Percentiles rank a stretch among this genome's conserved stretches.
These are phyloP conservation scores for Physcomitrellopsis africana DNA, from an alignment of 225 moss, liverwort and hornwort genomes.

Conservation along the genomic window DNA sequence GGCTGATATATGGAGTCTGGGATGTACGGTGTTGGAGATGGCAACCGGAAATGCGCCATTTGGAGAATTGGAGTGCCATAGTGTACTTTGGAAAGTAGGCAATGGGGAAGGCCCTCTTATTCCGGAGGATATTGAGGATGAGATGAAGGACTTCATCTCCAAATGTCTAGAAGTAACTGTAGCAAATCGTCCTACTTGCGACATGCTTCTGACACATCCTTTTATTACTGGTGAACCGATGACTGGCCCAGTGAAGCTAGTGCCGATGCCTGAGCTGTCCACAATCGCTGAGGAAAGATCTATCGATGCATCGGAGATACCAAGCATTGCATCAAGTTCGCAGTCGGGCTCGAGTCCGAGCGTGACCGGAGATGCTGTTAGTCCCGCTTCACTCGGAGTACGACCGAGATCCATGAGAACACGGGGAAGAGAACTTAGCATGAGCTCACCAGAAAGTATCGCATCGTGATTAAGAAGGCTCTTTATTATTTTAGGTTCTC, in stretches of 20 bases:
- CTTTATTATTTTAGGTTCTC: conserved; percentile 28
- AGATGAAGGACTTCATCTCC: conserved; percentile 54
- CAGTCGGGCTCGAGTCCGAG: conserved; percentile 21
- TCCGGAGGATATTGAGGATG: conserved; percentile 51
- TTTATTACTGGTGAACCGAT: conserved; percentile 54
- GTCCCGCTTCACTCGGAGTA: conserved; percentile 26
- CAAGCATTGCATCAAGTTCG: conserved; percentile 28
- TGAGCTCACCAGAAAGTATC: conserved; percentile 52
- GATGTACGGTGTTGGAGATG: not conserved
- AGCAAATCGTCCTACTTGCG: conserved; percentile 57
- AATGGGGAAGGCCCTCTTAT: conserved; percentile 65
- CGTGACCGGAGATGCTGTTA: conserved; percentile 26
- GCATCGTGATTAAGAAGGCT: conserved; percentile 36
- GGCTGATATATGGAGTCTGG: not conserved
- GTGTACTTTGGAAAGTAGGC: conserved; percentile 51
- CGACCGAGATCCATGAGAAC: conserved; percentile 54
- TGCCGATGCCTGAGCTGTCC: conserved; percentile 45
- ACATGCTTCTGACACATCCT: conserved; percentile 52
- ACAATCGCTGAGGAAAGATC: conserved; percentile 64
- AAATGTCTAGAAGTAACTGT: conserved; percentile 51
- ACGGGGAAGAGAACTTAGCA: conserved; percentile 52
- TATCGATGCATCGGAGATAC: conserved; percentile 36
- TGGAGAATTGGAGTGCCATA: conserved; percentile 30
- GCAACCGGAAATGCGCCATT: not conserved
- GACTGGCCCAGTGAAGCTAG: conserved; percentile 51